Conservation (phyloP, 2,329 filamentous ascomycete genomes). For the Pseudopyrenochaeta lycopersici region DNA sequence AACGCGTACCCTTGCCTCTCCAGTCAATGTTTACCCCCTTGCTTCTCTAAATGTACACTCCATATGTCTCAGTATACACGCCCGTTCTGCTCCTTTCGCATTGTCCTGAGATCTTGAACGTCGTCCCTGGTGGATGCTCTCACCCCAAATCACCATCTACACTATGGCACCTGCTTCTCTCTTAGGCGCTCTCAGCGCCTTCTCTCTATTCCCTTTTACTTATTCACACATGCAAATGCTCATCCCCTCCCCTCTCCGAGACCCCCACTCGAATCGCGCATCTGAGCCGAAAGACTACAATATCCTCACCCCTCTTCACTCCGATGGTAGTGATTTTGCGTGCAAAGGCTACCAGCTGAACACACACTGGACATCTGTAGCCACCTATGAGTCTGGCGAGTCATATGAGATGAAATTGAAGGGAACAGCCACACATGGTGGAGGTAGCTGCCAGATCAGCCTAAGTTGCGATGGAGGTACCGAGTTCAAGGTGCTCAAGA, state of each 20-base stretch:
- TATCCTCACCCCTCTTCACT: slow-evolving; percentile 72
- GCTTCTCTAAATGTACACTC: slow-evolving; percentile 18
- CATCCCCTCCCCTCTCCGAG: slow-evolving; percentile 63
- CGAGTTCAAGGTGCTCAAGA: slow-evolving; percentile 74
- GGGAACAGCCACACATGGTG: slow-evolving; percentile 69
- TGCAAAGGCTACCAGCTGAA: slow-evolving; percentile 75
- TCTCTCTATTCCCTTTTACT: slow-evolving; percentile 27
- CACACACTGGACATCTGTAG: slow-evolving; percentile 61
- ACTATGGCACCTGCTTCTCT: slow-evolving; percentile 32
- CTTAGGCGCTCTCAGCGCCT: slow-evolving; percentile 32
- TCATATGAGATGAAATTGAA: slow-evolving; percentile 70
- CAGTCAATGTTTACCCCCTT: slow-evolving; percentile 26
- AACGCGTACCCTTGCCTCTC: slow-evolving; percentile 28
- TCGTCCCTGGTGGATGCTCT: slow-evolving; percentile 6
- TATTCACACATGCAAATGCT: slow-evolving; percentile 65
- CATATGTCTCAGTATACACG: slow-evolving; percentile 7
- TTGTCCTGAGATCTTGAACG: background rate
- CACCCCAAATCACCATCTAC: background rate
- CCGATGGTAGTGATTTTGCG: slow-evolving; percentile 72
- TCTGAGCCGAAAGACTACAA: slow-evolving; percentile 68
- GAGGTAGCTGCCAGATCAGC: slow-evolving; percentile 79
- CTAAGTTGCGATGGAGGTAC: slow-evolving; percentile 76
- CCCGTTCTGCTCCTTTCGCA: background rate
- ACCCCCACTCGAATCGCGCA: slow-evolving; percentile 55
- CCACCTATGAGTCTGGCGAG: slow-evolving; percentile 69